Percentiles rank a stretch among this genome's conserved stretches.
These are phyloP conservation scores for Polygonum maritimum DNA, from an alignment of 148 eudicot genomes.

Conservation along the genomic window DNA sequence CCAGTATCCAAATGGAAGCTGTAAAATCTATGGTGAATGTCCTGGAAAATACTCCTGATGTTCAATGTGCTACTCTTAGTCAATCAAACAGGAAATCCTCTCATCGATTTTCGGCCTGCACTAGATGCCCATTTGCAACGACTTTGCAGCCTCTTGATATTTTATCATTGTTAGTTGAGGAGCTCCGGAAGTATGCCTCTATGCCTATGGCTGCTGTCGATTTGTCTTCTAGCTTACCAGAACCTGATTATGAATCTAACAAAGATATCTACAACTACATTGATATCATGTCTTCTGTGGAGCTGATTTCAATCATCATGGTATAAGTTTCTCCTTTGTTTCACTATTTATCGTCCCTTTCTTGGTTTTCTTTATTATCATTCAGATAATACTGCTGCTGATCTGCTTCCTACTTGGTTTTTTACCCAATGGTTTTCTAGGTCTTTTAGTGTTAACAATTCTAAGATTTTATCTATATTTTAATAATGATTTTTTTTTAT, in stretches of 20 bases:
- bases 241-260: slow-evolving; percentile 9
- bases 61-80: slow-evolving; percentile 13
- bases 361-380: neutral
- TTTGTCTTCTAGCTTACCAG: neutral
- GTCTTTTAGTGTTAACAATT: neutral
- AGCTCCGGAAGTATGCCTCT: slow-evolving; percentile 26
- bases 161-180: slow-evolving; percentile 36
- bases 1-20: slow-evolving; percentile 35
- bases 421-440: neutral
- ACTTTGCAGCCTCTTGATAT: slow-evolving; percentile 42
- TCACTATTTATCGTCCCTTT: neutral
- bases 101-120: slow-evolving; percentile 29
- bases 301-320: slow-evolving; percentile 59
- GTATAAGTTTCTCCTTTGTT: slow-evolving; percentile 25
- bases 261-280: slow-evolving; percentile 21
- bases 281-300: slow-evolving; percentile 59
- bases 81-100: slow-evolving; percentile 10
- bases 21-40: slow-evolving; percentile 45
- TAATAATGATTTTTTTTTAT: neutral
- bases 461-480: neutral
- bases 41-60: slow-evolving; percentile 29
- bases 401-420: neutral
- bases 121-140: slow-evolving; percentile 54
- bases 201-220: slow-evolving; percentile 9
- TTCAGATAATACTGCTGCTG: neutral